Percentiles rank a stretch among this genome's conserved stretches.
Evolutionary conservation across 305 asterid genomes (phyloP).

Genomic region (Fraxinus platypoda): DNA sequence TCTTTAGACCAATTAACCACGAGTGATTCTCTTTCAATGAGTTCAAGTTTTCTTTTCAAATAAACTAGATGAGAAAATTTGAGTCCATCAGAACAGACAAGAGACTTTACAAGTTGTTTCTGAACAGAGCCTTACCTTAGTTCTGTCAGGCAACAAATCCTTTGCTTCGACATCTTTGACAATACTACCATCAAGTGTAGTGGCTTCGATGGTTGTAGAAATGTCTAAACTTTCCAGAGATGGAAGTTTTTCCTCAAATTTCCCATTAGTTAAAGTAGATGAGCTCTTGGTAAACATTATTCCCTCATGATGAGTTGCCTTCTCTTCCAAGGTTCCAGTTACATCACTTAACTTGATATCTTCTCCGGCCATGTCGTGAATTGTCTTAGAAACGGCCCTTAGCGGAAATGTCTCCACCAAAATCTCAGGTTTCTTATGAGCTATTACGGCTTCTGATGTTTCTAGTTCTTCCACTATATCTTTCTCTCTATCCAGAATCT

Average conservation of each 20-base stretch:
- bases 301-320: constrained; percentile 26
- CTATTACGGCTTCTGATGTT: constrained; percentile 27
- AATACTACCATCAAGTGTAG: constrained; percentile 13
- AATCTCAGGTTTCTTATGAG: constrained; percentile 35
- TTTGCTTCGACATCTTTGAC: constrained; percentile 28
- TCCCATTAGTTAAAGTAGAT: constrained; percentile 14
- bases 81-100: neutral
- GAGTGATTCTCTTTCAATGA: neutral
- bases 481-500: constrained; percentile 27
- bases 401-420: constrained; percentile 79
- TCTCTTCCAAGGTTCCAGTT: constrained; percentile 29
- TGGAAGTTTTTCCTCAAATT: constrained; percentile 28
- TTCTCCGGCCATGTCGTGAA: constrained; percentile 33
- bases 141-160: constrained; percentile 29
- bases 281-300: constrained; percentile 16
- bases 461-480: constrained; percentile 32
- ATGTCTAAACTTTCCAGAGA: constrained; percentile 25
- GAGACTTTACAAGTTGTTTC: neutral
- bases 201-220: constrained; percentile 12
- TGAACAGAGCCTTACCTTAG: constrained; percentile 29
- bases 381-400: constrained; percentile 42
- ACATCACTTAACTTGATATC: constrained; percentile 27
- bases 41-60: neutral
- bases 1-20: neutral
- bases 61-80: neutral